Base-by-base conservation (phyloP, 768 basidiomycete species). In the Xanthoconium stramineum region DNA sequence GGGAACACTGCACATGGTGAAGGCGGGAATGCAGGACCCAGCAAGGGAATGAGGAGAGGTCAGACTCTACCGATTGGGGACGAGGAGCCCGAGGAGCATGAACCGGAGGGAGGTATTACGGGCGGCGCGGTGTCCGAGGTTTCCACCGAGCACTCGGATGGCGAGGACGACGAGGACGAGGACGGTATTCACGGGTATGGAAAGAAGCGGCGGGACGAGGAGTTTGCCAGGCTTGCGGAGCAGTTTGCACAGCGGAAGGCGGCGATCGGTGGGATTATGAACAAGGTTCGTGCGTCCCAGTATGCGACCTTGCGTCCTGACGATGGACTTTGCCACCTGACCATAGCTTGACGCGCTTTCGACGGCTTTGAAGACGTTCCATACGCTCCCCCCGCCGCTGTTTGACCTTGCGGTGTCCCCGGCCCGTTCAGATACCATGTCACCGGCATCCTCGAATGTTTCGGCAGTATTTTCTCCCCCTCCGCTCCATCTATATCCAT, bases 221-320 rank as follows among this genome's bases (percentile, higher is more conserved):
- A 89, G 64, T 91, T 91, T 67, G 78, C 80, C 8, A 83, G 76
- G 58, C 75, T 90, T 36, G 80, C 85, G 9, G 79, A 82, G 53
- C 84, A 84, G 62, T 91, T 91, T 65, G 79, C 82, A 50, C 84
- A 84, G 29, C 78, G 86, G 52, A 89, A 85, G 65, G 80, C 83
- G 56, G 81, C 83, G 33, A 87, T 91, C 19, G 79, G 82, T 50
- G 79, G 76, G 32, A 86, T 92, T 33, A 91, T 91, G 89, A 68
- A 67, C 68, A 89, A 89, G 79, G 89, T 87, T 57, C 33, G 60
- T 53, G 19, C 46, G 15, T 53, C 19, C 33, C 24, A 24, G 24
- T 24, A 24, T 24, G 24, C 24, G 24, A 24, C 24, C 24, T 24
- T 47, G 12, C n/a, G 5, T 14, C 7, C 5, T 47, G 53, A 55